Evolutionary conservation across 2,329 filamentous ascomycete species (phyloP), one percentile per base, ranked within the genome.

Genomic region (Nothophaeocryptopus gaeumannii): DNA sequence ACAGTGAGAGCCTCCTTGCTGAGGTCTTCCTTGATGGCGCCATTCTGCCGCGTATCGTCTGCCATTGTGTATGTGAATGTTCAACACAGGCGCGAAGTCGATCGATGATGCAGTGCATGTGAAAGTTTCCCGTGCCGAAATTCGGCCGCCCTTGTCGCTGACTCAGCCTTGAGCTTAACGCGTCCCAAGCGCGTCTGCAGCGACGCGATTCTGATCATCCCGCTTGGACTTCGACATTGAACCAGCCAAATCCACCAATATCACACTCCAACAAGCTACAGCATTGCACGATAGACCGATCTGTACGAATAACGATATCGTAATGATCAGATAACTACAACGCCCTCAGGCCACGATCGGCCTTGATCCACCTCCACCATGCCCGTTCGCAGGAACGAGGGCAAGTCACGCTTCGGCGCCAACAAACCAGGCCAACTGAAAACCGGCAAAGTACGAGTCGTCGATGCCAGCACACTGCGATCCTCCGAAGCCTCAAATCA

Each of bases 401-500:
- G 60, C 38, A 58, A 67, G 54, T 69, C 71, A 58, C 72, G 73
- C 54, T 69, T 74, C 47, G 64, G 63, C 57, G 56, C 55, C 31
- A 58, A 58, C 67, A 69, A 41, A 68, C 48, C 55, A 12, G 59
- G 50, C 36, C 56, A 58, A 50, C 39, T 61, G 26, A 62, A 60
- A 47, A 59, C 62, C 40, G 55, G 58, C 42, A 61, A 78, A 42
- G 77, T 77, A 47, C 80, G 80, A 63, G 77, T 83, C 20, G 88
- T 97, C 59, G 84, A 92, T 50, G 83, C 88, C 31, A 85, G 86
- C 7, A 82, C 84, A 20, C 74, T 87, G 41, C 79, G 86, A 37
- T 82, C 86, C 48, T 84, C 83, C 47, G 95, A 99, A 75, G 85
- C 82, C 45, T 97, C 90, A 1, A 95, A 91, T 7, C 84, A 89